phyloP scores from a whole-genome alignment of 139 green algal species.

The Edaphochlamys debaryana region DNA sequence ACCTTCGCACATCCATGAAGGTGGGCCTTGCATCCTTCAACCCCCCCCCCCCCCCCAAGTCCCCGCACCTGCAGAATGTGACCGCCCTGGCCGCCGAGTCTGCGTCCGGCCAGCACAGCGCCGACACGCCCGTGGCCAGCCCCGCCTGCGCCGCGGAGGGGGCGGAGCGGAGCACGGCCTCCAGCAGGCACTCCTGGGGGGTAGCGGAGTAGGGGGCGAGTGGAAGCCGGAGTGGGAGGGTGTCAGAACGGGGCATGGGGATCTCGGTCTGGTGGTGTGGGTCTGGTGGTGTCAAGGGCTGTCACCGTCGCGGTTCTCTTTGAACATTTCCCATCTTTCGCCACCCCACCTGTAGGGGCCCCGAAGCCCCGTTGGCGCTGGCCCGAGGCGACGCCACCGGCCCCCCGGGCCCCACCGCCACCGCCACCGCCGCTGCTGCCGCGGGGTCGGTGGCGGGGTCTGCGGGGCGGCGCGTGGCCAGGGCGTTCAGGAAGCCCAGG shows the following conservation, averaged over 20 bases:
- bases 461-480: slow-evolving; percentile 23
- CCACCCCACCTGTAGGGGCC: not conserved
- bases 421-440: not conserved
- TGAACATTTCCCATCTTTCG: too few relatives aligned
- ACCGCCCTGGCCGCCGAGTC: slow-evolving; percentile 59
- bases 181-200: slow-evolving; percentile 46
- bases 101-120: slow-evolving; percentile 79
- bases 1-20: too few relatives aligned
- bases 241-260: too few relatives aligned
- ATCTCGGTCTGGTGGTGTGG: too few relatives aligned
- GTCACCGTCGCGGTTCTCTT: too few relatives aligned
- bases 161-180: slow-evolving; percentile 61
- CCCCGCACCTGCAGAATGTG: slow-evolving; percentile 64
- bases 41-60: too few relatives aligned
- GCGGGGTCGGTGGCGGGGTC: not conserved
- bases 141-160: slow-evolving; percentile 56
- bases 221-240: too few relatives aligned
- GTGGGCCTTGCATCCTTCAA: too few relatives aligned
- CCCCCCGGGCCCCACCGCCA: not conserved
- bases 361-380: slow-evolving; percentile 4
- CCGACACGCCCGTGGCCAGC: slow-evolving; percentile 62
- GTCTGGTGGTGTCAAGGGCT: too few relatives aligned
- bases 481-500: slow-evolving; percentile 56
- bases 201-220: not conserved
- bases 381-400: slow-evolving; percentile 1